These are phyloP conservation scores for Raffaelea deltoideospora DNA, from an alignment of 2,329 filamentous ascomycete genomes.

Conservation along the genomic window DNA sequence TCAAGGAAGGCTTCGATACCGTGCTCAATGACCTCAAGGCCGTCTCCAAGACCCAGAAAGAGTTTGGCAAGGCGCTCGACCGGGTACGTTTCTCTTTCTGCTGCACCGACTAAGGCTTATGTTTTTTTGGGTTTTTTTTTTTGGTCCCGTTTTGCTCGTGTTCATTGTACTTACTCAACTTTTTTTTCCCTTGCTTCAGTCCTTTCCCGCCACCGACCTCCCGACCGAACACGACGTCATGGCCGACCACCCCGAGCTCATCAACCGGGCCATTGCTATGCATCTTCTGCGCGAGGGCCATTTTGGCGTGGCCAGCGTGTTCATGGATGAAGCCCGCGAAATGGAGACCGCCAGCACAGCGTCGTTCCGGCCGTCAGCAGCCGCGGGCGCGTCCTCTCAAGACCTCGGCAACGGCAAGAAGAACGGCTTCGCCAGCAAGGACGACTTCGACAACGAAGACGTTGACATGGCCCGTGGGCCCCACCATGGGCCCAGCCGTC, in stretches of 20 bases:
- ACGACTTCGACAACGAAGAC: slow-evolving; percentile 18
- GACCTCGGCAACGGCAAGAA: no score
- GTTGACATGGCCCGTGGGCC: slow-evolving; percentile 10
- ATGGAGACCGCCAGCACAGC: slow-evolving; percentile 11
- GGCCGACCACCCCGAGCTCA: slow-evolving; percentile 56
- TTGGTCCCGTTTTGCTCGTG: no score
- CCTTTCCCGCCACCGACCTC: slow-evolving; percentile 39
- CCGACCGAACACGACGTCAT: slow-evolving; percentile 71
- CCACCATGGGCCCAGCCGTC: no score
- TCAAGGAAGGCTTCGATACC: slow-evolving; percentile 66
- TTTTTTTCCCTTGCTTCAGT: slow-evolving; percentile 11
- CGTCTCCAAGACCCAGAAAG: slow-evolving; percentile 66
- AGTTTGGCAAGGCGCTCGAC: slow-evolving; percentile 74
- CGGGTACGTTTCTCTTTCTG: slow-evolving; percentile 35
- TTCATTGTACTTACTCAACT: no score
- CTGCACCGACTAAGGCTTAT: no score
- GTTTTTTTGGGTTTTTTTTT: no score
- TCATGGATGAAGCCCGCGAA: slow-evolving; percentile 52
- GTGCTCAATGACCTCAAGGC: slow-evolving; percentile 72
- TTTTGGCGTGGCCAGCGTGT: slow-evolving; percentile 74
- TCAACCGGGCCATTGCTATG: slow-evolving; percentile 92
- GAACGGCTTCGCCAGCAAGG: no score
- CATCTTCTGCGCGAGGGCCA: slow-evolving; percentile 89
- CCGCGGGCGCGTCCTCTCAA: no score
- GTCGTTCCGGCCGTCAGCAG: no score